These are phyloP conservation scores for Coccomyxa sp. DNA, from an alignment of 139 green algal species.

Conservation along the genomic window DNA sequence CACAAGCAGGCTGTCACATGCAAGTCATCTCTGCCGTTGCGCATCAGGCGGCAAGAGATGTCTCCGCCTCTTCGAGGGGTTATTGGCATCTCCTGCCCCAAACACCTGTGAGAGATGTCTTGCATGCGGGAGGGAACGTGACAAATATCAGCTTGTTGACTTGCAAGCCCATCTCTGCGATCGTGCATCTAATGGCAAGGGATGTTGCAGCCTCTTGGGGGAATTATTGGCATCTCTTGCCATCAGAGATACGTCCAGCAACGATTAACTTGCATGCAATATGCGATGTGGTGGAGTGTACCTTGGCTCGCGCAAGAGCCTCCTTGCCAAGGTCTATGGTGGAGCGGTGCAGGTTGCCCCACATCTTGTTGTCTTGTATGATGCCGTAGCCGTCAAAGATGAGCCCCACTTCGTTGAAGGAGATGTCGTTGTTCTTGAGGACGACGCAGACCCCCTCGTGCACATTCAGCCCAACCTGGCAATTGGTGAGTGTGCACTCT, in stretches of 20 bases:
- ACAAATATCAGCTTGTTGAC: too few species aligned
- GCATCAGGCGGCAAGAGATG: too few species aligned
- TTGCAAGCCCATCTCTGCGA: too few species aligned
- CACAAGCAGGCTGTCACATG: too few species aligned
- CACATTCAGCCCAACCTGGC: not conserved
- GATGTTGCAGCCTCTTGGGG: too few species aligned
- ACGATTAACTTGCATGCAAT: not conserved
- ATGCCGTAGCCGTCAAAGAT: not conserved
- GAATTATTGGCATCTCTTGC: not conserved
- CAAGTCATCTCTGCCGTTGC: too few species aligned
- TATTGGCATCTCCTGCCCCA: too few species aligned
- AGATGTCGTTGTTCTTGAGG: slow-evolving; percentile 3
- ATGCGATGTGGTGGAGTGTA: not conserved
- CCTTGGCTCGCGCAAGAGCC: not conserved
- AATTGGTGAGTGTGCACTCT: slow-evolving; percentile 3
- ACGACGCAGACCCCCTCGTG: not conserved
- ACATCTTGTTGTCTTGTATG: slow-evolving; percentile 2
- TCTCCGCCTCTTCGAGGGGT: too few species aligned
- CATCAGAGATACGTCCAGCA: not conserved
- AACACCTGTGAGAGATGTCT: too few species aligned
- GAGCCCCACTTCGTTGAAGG: not conserved
- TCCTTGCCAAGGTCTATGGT: not conserved
- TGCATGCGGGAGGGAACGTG: too few species aligned
- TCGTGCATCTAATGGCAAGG: too few species aligned
- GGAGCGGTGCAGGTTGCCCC: slow-evolving; percentile 7